phyloP scores from a whole-genome alignment of 371 early-diverging fungal genomes.

The Apophysomyces trapeziformis region DNA sequence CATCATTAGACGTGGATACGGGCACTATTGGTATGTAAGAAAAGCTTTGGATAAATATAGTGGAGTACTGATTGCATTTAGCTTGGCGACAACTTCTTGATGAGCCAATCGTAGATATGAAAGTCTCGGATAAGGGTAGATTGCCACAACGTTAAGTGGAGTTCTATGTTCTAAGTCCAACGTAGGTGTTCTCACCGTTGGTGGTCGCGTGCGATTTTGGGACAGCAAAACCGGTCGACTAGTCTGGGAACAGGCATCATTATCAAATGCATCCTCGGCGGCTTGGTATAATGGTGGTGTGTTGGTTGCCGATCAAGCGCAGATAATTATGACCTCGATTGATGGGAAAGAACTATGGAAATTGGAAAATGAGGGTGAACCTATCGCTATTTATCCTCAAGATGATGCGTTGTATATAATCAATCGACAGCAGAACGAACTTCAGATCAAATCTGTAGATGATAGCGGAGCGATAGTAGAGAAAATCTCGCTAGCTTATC shows the following conservation, averaged over 20 bases:
- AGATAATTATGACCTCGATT: conserved; percentile 21
- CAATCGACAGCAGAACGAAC: conserved; percentile 5
- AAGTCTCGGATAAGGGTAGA: conserved; percentile 30
- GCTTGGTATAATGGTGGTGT: conserved; percentile 26
- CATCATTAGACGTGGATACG: conserved; percentile 54
- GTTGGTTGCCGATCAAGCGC: conserved; percentile 15
- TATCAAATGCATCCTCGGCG: conserved; percentile 13
- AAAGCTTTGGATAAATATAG: not conserved
- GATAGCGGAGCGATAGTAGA: not conserved
- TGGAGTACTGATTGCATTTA: conserved; percentile 17
- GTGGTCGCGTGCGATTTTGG: conserved; percentile 13
- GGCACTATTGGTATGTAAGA: conserved; percentile 60
- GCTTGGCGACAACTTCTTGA: conserved; percentile 59
- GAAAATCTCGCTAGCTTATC: conserved; percentile 15
- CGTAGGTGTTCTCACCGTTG: conserved; percentile 19
- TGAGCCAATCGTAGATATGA: conserved; percentile 25
- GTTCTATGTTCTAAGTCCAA: conserved; percentile 41
- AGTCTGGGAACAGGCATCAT: conserved; percentile 18
- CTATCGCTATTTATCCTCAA: not conserved
- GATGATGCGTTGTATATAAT: conserved; percentile 5
- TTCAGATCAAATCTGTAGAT: not conserved
- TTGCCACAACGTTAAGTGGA: not conserved
- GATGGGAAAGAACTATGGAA: conserved; percentile 30
- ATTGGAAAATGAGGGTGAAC: conserved; percentile 13
- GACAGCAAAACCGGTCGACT: conserved; percentile 16